Base-by-base conservation (phyloP, 768 basidiomycete genomes). In the Suillus variegatus region DNA sequence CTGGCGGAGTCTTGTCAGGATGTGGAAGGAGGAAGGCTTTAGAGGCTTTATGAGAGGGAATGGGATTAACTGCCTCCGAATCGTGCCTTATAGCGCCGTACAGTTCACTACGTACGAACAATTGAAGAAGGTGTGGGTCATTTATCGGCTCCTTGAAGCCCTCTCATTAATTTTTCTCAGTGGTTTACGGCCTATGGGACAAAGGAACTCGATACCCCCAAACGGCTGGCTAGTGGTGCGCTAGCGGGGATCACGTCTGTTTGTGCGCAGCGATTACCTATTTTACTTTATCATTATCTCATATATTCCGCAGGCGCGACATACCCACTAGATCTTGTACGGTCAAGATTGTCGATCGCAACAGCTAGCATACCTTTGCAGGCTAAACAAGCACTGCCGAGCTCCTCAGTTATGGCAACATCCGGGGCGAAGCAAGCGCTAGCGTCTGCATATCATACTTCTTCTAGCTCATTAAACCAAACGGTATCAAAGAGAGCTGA, bases 171-270 rank as follows among this genome's bases (percentile, higher is more conserved):
- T 56, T 65, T 64, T 71, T 80, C 43, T 36, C 68, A 93, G 88
- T 83, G 89, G 81, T 91, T 97, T 78, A 88, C 90, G 25, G 73
- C 75, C 43, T 80, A 86, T 72, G 91, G 94, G 16, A 81, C 87
- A 14, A 88, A 81, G 73, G 85, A 90, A 68, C 84, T 99, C 20
- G 94, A 97, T 78, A 98, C 96, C 51, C 92, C 92, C 1, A 90
- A 91, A 68, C 86, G 97, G 64, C 81, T 99, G 49, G 80, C 87
- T 1, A 89, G 93, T 63, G 97, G 97, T 67, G 95, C 94, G 22
- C 79, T 97, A 14, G 97, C 97, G 60, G 97, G 97, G 35, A 93
- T 99, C 67, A 92, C 93, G 10, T 95, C 94, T 66, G 97, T 99
- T 67, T 93, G 95, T 95, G 72, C 73, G 92, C 86, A 40, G 60